Conservation (phyloP, 495 filamentous ascomycete genomes). For the Jackrogersella multiformis region DNA sequence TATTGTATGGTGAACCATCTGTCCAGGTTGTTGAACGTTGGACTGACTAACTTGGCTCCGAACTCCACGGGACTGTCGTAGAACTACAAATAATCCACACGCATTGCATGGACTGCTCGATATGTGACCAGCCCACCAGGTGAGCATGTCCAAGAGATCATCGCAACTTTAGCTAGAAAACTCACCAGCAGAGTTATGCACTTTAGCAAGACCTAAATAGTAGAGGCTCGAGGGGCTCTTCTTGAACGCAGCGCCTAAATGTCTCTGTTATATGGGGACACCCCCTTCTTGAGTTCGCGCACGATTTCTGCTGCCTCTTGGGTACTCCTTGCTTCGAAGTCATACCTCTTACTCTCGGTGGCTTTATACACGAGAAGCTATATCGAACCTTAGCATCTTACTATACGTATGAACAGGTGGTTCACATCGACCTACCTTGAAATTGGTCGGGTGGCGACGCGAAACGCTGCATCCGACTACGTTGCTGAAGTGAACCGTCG, state of each 20-base stretch:
- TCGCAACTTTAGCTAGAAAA: conserved; percentile 1
- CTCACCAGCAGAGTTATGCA: conserved; percentile 7
- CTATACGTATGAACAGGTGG: not conserved
- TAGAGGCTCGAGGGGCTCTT: not conserved
- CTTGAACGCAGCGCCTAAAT: conserved; percentile 20
- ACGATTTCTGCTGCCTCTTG: conserved; percentile 91
- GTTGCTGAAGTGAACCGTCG: conserved; percentile 89
- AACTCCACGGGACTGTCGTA: not conserved
- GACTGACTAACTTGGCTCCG: not conserved
- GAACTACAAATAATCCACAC: conserved; percentile 14
- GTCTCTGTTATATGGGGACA: conserved; percentile 60
- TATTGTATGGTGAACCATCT: not conserved
- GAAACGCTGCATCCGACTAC: conserved; percentile 95
- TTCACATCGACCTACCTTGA: conserved; percentile 67
- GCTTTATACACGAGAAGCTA: conserved; percentile 80
- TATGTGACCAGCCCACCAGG: not conserved
- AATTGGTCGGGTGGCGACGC: conserved; percentile 87
- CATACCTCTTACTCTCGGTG: conserved; percentile 91
- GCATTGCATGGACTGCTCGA: not conserved
- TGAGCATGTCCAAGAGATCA: conserved; percentile 1
- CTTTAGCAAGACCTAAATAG: not conserved
- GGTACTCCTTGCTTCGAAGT: conserved; percentile 86
- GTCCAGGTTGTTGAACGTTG: not conserved
- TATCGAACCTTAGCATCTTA: conserved; percentile 18
- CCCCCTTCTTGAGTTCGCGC: conserved; percentile 80